Conservation (phyloP, 179 eudicot genomes). For the Heliamphora pulchella region DNA sequence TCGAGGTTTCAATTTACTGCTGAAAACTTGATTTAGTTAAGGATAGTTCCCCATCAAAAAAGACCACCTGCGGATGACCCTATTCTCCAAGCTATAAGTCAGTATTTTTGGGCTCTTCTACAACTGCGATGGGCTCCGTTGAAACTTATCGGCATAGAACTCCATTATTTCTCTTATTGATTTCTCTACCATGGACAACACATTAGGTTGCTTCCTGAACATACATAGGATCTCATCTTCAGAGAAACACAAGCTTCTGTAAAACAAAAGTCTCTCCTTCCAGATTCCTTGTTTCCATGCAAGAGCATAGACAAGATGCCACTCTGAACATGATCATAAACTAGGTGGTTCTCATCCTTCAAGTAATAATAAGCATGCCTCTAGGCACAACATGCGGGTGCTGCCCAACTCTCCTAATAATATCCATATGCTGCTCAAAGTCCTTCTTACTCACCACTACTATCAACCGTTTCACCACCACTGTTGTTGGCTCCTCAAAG, state of each 20-base stretch:
- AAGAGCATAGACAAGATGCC: constrained; percentile 49
- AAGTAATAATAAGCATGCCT: constrained; percentile 64
- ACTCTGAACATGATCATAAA: constrained; percentile 46
- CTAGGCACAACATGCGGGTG: constrained; percentile 48
- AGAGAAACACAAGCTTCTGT: too few relatives aligned
- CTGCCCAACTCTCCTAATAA: constrained; percentile 47
- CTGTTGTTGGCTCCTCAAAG: constrained; percentile 72
- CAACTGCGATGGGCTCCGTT: too few relatives aligned
- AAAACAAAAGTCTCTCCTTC: too few relatives aligned
- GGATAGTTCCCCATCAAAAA: constrained; percentile 67
- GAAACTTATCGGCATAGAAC: too few relatives aligned
- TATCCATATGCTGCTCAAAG: constrained; percentile 71
- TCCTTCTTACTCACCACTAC: constrained; percentile 63
- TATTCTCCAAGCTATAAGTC: too few relatives aligned
- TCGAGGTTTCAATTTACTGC: constrained; percentile 46
- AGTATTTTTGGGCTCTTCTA: too few relatives aligned
- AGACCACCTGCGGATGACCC: too few relatives aligned
- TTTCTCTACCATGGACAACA: too few relatives aligned
- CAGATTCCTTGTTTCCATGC: too few relatives aligned
- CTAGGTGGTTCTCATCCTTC: constrained; percentile 60
- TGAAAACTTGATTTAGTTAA: constrained; percentile 55
- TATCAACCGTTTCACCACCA: constrained; percentile 83
- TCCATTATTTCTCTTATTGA: too few relatives aligned
- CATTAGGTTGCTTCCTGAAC: too few relatives aligned
- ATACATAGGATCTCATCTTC: too few relatives aligned